A percentile compares a stretch with the other conserved stretches of the same genome.
Conservation (phyloP, 345 rosid genomes). For the Sapria himalayana region DNA sequence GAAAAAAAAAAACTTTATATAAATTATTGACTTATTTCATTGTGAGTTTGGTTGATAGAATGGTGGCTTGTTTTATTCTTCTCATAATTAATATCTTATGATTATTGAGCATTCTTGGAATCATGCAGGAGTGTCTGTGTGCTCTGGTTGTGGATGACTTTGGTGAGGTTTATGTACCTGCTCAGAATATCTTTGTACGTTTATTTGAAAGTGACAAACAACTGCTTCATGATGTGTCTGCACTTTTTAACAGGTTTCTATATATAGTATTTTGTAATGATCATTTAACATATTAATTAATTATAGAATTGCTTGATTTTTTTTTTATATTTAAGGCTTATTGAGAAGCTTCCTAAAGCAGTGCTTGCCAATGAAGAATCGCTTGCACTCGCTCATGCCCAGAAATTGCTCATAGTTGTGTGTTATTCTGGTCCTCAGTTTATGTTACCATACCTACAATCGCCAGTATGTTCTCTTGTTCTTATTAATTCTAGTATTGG, state of each 20-base stretch:
- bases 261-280: too few relatives aligned
- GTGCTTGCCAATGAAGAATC: constrained; percentile 57
- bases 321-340: constrained; percentile 24
- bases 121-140: constrained; percentile 68
- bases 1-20: too few relatives aligned
- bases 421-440: constrained; percentile 74
- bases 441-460: constrained; percentile 48
- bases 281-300: too few relatives aligned
- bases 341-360: constrained; percentile 74
- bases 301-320: too few relatives aligned
- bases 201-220: constrained; percentile 24
- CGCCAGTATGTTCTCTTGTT: constrained; percentile 40
- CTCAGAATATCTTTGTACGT: constrained; percentile 40
- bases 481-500: neutral
- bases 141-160: constrained; percentile 63
- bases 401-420: constrained; percentile 51
- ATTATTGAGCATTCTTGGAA: too few relatives aligned
- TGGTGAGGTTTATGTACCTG: constrained; percentile 41
- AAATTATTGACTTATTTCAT: too few relatives aligned
- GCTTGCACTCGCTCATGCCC: constrained; percentile 47
- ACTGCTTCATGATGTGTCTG: constrained; percentile 31
- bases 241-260: constrained; percentile 49
- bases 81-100: too few relatives aligned
- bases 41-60: too few relatives aligned
- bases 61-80: too few relatives aligned